phyloP scores from a whole-genome alignment of 108 stramenopile genomes.

The Poteriospumella lacustris region DNA sequence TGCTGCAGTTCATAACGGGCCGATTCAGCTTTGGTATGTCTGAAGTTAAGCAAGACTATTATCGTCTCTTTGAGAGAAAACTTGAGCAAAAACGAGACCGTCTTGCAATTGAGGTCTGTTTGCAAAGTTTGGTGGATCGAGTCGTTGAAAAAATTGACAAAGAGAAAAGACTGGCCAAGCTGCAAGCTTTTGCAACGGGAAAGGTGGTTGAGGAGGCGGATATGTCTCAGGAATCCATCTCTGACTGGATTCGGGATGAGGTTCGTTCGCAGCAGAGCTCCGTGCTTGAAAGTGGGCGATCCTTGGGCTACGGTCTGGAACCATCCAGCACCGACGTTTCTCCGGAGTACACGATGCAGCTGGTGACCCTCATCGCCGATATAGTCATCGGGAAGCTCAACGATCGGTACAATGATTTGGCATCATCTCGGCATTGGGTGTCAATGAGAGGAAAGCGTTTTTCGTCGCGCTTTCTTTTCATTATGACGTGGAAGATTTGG shows the following conservation, averaged over 20 bases:
- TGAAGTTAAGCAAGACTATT: neutral
- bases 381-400: neutral
- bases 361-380: neutral
- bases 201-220: neutral
- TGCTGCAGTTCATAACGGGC: neutral
- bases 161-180: neutral
- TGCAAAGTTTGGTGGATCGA: neutral
- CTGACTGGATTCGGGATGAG: slow-evolving; percentile 14
- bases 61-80: neutral
- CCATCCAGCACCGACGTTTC: neutral
- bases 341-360: neutral
- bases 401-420: slow-evolving; percentile 16
- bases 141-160: neutral
- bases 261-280: neutral
- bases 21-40: neutral
- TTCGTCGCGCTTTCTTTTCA: neutral
- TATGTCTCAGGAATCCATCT: neutral
- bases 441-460: neutral
- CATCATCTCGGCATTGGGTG: neutral
- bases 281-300: neutral
- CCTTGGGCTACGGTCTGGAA: slow-evolving; percentile 16
- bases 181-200: neutral
- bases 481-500: slow-evolving; percentile 19
- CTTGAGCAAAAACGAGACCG: neutral
- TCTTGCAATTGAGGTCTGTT: neutral